phyloP scores from a whole-genome alignment of 2,329 filamentous ascomycete species.

The Salinomyces thailandicus region DNA sequence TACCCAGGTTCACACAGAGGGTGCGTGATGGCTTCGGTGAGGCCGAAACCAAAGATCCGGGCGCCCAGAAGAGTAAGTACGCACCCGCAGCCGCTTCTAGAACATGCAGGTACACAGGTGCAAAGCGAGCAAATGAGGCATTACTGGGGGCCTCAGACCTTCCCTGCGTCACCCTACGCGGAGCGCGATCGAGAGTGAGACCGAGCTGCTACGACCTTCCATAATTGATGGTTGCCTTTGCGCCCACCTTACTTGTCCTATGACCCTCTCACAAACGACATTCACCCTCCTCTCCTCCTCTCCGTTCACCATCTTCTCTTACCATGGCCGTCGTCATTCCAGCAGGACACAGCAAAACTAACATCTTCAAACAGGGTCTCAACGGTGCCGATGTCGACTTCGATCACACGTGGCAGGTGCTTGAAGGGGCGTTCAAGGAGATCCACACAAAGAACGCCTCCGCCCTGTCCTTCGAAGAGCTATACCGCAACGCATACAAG shows the following conservation, averaged over 20 bases:
- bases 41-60: conserved; percentile 53
- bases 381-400: conserved; percentile 61
- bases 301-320: too few species aligned
- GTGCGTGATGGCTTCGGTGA: conserved; percentile 31
- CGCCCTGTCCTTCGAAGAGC: conserved; percentile 80
- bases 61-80: conserved; percentile 55
- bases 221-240: too few species aligned
- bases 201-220: too few species aligned
- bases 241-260: neutral
- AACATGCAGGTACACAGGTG: too few species aligned
- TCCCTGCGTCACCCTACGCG: too few species aligned
- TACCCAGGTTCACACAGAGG: conserved; percentile 2
- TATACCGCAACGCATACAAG: conserved; percentile 90
- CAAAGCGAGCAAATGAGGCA: too few species aligned
- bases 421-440: conserved; percentile 67
- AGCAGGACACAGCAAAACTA: conserved; percentile 3
- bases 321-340: neutral
- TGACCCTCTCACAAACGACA: conserved; percentile 1
- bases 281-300: neutral
- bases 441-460: conserved; percentile 92
- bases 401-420: conserved; percentile 69
- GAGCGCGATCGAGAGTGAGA: too few species aligned
- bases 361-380: conserved; percentile 38
- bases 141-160: too few species aligned
- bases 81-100: too few species aligned